Conservation (phyloP, 768 basidiomycete species). For the Artomyces pyxidatus region DNA sequence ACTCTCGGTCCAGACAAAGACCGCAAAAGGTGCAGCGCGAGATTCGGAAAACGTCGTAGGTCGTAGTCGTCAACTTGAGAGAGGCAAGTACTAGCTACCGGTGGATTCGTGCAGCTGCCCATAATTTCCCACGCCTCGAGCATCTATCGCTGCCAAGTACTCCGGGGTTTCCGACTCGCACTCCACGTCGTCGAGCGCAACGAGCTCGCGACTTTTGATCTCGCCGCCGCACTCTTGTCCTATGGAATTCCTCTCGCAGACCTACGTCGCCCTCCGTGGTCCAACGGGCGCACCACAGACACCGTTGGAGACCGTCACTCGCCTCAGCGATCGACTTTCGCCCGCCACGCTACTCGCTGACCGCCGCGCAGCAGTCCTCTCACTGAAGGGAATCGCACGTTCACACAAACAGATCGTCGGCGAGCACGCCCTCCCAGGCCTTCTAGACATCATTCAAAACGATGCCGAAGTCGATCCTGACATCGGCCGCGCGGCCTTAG, state of each 20-base stretch:
- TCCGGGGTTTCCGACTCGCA: too few species aligned
- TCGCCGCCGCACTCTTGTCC: background rate
- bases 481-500: constrained; percentile 85
- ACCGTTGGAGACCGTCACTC: constrained; percentile 75
- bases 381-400: constrained; percentile 85
- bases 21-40: too few species aligned
- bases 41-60: too few species aligned
- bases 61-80: too few species aligned
- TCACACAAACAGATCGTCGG: constrained; percentile 92
- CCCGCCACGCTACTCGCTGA: constrained; percentile 88
- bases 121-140: too few species aligned
- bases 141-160: too few species aligned
- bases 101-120: too few species aligned
- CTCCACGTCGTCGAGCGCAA: too few species aligned
- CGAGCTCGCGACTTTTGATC: too few species aligned
- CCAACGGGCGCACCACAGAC: constrained; percentile 80
- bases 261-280: constrained; percentile 78
- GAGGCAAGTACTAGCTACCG: too few species aligned
- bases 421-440: constrained; percentile 61
- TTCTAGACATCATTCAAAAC: constrained; percentile 74
- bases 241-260: constrained; percentile 84
- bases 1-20: too few species aligned
- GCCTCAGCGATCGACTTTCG: constrained; percentile 82
- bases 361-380: constrained; percentile 85
- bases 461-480: constrained; percentile 90